Base-by-base conservation (phyloP, 2,329 filamentous ascomycete species). In the Aspergillus vadensis region DNA sequence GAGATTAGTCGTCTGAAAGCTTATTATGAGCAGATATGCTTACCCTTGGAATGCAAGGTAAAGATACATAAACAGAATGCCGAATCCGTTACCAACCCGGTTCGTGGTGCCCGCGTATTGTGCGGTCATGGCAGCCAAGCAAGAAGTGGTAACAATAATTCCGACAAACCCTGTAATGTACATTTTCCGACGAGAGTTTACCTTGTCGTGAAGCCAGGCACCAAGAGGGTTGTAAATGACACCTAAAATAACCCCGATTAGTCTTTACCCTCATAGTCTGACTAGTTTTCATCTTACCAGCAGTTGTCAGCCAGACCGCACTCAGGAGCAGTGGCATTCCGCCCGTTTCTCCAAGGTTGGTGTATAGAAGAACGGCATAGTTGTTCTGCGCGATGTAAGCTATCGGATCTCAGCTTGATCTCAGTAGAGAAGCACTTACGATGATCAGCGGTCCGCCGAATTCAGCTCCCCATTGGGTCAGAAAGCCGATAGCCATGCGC, bases 401-500 rank as follows among this genome's bases (percentile, higher is more conserved):
- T 15, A 19, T 36, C 5, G n/a, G n/a, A 5, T 4, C n/a, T 30
- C 17, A 17, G 12, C 6, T 9, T 8, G 32, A 43, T 36, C 4
- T 17, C 12, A 3, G 52, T 9, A 15, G 3, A 51, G 19, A 44
- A 39, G n/a, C 44, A 76, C 80, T 69, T 58, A 82, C 80, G 57
- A 83, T 83, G 15, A 84, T 80, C 0, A 84, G 72, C 10, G 81
- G 80, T 0, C 82, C 82, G n/a, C 77, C 80, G 65, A 83, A 83
- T 56, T 83, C 81, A 2, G 81, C 81, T 21, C 81, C 81, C 80
- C 81, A 84, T 63, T 83, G 82, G 0, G 81, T 83, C 38, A 83
- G 69, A 61, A 83, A 84, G 0, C 81, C 81, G 44, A 84, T 81
- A 1, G 77, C 73, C 80, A 84, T 82, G 0, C 82, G 73, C 71